A percentile compares a stretch with the other conserved stretches of the same genome.
These are phyloP conservation scores for Liriodendron chinense DNA, from an alignment of 164 flowering plant species.

Conservation along the genomic window DNA sequence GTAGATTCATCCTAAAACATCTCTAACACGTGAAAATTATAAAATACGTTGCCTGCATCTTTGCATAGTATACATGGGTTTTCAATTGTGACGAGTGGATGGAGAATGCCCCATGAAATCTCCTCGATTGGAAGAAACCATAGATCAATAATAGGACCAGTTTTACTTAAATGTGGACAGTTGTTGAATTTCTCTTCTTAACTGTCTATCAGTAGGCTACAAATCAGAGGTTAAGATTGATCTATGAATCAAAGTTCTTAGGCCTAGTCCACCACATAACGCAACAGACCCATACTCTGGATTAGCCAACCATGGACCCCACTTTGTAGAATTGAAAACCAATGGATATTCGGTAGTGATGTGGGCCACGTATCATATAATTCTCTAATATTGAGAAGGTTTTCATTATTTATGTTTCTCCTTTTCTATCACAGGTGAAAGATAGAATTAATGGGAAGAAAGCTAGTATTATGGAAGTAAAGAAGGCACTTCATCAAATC, in stretches of 20 bases:
- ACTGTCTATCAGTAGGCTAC: background rate
- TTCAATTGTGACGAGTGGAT: background rate
- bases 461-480: conserved; percentile 76
- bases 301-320: background rate
- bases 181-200: background rate
- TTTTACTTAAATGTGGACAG: background rate
- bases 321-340: background rate
- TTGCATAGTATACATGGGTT: background rate
- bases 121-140: background rate
- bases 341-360: background rate
- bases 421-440: conserved; percentile 53
- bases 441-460: conserved; percentile 63
- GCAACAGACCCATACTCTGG: background rate
- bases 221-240: no score
- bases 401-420: background rate
- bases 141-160: background rate
- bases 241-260: no score
- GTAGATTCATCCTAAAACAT: background rate
- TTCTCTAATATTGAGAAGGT: background rate
- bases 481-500: conserved; percentile 60
- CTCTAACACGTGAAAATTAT: background rate
- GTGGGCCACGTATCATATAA: background rate
- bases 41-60: background rate
- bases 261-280: no score
- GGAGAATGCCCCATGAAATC: background rate